A percentile compares a stretch with the other conserved stretches of the same genome.
Evolutionary conservation across 768 basidiomycete species (phyloP).

Genomic region (Boletus pseudopeckii): DNA sequence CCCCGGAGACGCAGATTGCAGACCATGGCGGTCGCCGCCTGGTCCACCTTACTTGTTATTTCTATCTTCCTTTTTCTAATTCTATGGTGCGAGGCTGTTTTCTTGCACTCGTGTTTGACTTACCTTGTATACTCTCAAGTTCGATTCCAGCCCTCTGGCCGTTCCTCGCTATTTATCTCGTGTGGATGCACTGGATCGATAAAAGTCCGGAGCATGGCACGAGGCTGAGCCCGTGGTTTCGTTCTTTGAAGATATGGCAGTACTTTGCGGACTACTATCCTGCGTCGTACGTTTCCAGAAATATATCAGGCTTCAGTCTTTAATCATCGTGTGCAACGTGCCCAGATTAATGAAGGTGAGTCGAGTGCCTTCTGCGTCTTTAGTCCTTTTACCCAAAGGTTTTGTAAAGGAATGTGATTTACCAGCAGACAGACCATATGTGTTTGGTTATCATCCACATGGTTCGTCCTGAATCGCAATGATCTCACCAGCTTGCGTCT

Average conservation of each 20-base stretch:
- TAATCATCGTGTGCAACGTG: not conserved
- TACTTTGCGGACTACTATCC: conserved; percentile 94
- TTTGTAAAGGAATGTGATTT: conserved; percentile 70
- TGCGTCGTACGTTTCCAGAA: conserved; percentile 63
- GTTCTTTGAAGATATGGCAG: conserved; percentile 68
- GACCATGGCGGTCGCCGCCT: conserved; percentile 83
- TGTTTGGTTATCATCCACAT: conserved; percentile 99
- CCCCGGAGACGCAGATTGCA: conserved; percentile 85
- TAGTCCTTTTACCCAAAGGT: not conserved
- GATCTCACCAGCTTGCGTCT: not conserved
- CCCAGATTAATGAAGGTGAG: conserved; percentile 36
- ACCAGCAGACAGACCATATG: conserved; percentile 87
- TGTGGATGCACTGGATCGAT: conserved; percentile 80
- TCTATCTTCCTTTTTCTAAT: conserved; percentile 65
- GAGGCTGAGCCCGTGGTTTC: conserved; percentile 69
- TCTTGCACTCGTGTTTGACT: not conserved
- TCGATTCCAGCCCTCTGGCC: conserved; percentile 92
- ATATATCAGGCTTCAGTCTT: not conserved
- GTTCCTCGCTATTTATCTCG: conserved; percentile 65
- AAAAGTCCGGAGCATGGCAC: conserved; percentile 70
- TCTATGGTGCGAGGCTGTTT: conserved; percentile 59
- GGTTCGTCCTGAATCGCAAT: conserved; percentile 45
- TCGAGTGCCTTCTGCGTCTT: not conserved
- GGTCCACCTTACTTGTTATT: conserved; percentile 79
- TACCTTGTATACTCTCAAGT: conserved; percentile 39